Evolutionary conservation across 331 rosid genomes (phyloP).

Genomic region (Malus hybrid): DNA sequence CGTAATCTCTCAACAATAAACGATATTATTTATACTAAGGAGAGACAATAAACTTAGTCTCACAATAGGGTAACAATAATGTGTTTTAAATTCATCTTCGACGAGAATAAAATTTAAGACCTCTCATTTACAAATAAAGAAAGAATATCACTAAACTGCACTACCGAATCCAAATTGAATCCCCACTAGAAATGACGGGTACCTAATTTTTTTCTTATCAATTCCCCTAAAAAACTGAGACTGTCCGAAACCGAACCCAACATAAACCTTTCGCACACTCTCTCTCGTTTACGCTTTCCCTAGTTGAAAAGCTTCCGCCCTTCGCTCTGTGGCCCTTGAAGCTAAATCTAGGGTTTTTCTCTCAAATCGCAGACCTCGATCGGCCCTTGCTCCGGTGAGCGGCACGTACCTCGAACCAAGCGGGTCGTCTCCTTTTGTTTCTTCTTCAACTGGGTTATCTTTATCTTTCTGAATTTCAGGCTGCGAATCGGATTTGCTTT

Average conservation of each 20-base stretch:
- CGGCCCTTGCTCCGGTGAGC: background rate
- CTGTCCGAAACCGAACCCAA: too few species aligned
- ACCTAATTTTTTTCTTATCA: too few species aligned
- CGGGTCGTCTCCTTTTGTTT: background rate
- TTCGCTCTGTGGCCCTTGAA: background rate
- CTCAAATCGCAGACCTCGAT: background rate
- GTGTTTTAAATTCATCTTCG: accelerated
- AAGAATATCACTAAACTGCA: too few species aligned
- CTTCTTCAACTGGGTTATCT: background rate
- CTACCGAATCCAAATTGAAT: too few species aligned
- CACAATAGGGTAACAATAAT: accelerated
- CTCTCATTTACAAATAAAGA: accelerated
- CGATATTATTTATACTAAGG: too few species aligned
- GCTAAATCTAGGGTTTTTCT: background rate
- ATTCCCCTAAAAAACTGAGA: too few species aligned
- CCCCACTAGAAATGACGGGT: too few species aligned
- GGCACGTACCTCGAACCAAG: background rate
- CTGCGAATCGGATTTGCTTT: background rate
- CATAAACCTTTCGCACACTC: too few species aligned
- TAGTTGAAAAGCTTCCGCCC: background rate
- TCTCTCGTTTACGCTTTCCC: too few species aligned
- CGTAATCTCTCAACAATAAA: too few species aligned
- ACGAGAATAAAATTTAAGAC: accelerated
- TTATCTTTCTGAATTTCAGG: background rate
- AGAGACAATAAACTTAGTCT: accelerated